Percentiles rank a stretch among this genome's conserved stretches.
Evolutionary conservation across 805 yeast genomes (phyloP).

Genomic region (Saccharomycopsis sp.): DNA sequence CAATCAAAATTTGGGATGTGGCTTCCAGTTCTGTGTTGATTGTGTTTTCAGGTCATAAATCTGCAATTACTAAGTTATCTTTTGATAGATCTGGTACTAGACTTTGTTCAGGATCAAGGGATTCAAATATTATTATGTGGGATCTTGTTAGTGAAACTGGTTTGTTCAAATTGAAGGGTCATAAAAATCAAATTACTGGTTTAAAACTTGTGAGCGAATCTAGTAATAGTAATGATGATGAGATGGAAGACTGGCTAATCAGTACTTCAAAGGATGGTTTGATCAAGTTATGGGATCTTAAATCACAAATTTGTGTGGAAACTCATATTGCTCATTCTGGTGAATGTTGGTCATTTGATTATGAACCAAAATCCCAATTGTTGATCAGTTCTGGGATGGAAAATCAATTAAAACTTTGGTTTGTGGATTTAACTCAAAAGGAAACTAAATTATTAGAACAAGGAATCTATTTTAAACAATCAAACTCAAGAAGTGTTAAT

Average conservation of each 20-base stretch:
- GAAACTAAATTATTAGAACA: conserved; percentile 36
- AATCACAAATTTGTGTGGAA: conserved; percentile 81
- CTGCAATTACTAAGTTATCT: conserved; percentile 55
- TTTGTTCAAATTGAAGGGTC: conserved; percentile 75
- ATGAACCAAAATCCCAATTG: conserved; percentile 25
- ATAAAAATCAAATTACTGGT: conserved; percentile 82
- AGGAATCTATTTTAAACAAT: conserved; percentile 66
- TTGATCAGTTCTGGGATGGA: conserved; percentile 70
- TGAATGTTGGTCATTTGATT: conserved; percentile 77
- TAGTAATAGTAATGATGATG: conserved; percentile 29
- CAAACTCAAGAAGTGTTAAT: conserved; percentile 59
- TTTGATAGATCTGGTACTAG: conserved; percentile 82
- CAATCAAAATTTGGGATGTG: conserved; percentile 85
- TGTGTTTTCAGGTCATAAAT: conserved; percentile 83
- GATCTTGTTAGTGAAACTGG: conserved; percentile 92
- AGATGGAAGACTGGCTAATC: conserved; percentile 60
- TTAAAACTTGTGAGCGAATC: conserved; percentile 37
- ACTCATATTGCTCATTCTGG: conserved; percentile 90
- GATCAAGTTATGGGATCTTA: conserved; percentile 88
- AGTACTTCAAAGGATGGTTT: conserved; percentile 84
- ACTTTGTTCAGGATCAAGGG: conserved; percentile 77
- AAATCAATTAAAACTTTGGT: conserved; percentile 79
- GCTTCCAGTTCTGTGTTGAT: conserved; percentile 69
- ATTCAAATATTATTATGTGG: conserved; percentile 82
- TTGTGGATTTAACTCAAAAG: conserved; percentile 47